Base-by-base conservation (phyloP, 257 asterid species). In the Galeopsis tetrahit region DNA sequence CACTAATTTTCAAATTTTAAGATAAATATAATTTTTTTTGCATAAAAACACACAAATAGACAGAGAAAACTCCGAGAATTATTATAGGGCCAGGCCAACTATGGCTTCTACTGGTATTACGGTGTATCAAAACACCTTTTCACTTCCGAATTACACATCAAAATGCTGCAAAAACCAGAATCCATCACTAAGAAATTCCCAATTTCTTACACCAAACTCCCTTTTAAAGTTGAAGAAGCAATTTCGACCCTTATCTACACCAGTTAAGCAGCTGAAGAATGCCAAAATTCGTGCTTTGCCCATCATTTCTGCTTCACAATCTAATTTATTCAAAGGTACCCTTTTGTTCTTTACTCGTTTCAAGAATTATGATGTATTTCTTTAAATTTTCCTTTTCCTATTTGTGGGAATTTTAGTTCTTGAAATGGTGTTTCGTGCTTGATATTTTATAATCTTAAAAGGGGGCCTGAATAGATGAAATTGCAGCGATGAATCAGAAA, bases 321-420 rank as follows among this genome's bases (percentile, higher is more conserved):
- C 87, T 76, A 87, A 81, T 84, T 72, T 90, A 74, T 58, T 87
- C 2, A 84, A 62, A 85, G 97, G 97, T 91, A 70, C 40, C 43
- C 28, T 42, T 58, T 72, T 52, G 28, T 8, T 38, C 67, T 21
- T 4, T 14, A 40, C 34, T n/a, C 4, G 10, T 57, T 57, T 31
- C 28, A 2, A 44, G 14, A 42, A 46, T 0, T 21, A 55, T 15
- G 14, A 1, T 71, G 34, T 15, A 6, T 14, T 59, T 65, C 6
- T n/a, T 7, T 32, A 21, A 11, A 5, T 4, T 13, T 40, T 3
- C 42, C 4, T 0, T 14, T 17, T 21, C 35, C 1, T n/a, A 32
- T 56, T 34, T 9, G 46, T 66, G 70, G 10, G 44, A 31, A 5
- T 38, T 64, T n/a, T 72, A 7, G 8, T 48, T 65, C 7, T 8